Percentiles rank a stretch among this genome's conserved stretches.
Conservation (phyloP, 2,329 filamentous ascomycete species). For the Hypoxylon rubiginosum region DNA sequence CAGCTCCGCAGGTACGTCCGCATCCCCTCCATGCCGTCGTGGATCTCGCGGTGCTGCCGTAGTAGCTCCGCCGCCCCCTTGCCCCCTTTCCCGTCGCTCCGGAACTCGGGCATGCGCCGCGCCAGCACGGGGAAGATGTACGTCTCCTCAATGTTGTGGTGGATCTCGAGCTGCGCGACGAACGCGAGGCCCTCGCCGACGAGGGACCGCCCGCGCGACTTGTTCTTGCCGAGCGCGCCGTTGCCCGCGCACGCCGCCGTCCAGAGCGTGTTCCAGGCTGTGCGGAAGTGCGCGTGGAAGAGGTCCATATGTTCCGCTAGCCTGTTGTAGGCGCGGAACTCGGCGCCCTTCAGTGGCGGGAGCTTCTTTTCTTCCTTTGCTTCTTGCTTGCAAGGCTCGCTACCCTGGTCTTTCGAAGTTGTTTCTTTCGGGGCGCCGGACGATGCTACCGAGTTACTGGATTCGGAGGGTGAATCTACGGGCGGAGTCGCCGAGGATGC, state of each 20-base stretch:
- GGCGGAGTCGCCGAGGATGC: slow-evolving; percentile 8
- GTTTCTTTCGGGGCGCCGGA: slow-evolving; percentile 7
- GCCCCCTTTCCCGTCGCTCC: slow-evolving; percentile 49
- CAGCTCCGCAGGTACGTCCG: slow-evolving; percentile 75
- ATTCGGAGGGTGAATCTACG: slow-evolving; percentile 6
- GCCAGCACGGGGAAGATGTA: slow-evolving; percentile 86
- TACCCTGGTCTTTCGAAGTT: neutral
- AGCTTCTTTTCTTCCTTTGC: slow-evolving; percentile 55
- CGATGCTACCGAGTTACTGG: slow-evolving; percentile 6
- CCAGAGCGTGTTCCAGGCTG: slow-evolving; percentile 79
- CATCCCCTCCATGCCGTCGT: slow-evolving; percentile 78
- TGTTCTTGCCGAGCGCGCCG: slow-evolving; percentile 12
- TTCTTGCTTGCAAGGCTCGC: slow-evolving; percentile 7
- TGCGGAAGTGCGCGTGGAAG: slow-evolving; percentile 84
- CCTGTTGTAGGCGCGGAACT: slow-evolving; percentile 79
- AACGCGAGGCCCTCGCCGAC: slow-evolving; percentile 78
- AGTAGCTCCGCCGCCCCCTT: slow-evolving; percentile 71
- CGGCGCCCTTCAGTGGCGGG: slow-evolving; percentile 73
- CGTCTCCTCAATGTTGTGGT: slow-evolving; percentile 87
- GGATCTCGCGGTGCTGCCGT: slow-evolving; percentile 82
- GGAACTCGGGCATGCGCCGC: slow-evolving; percentile 83
- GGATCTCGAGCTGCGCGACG: slow-evolving; percentile 75
- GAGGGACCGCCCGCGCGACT: slow-evolving; percentile 70
- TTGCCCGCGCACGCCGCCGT: slow-evolving; percentile 65
- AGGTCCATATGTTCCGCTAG: slow-evolving; percentile 81